Evolutionary conservation across 352 stramenopile genomes (phyloP).

Genomic region (Blastocystis hominis): DNA sequence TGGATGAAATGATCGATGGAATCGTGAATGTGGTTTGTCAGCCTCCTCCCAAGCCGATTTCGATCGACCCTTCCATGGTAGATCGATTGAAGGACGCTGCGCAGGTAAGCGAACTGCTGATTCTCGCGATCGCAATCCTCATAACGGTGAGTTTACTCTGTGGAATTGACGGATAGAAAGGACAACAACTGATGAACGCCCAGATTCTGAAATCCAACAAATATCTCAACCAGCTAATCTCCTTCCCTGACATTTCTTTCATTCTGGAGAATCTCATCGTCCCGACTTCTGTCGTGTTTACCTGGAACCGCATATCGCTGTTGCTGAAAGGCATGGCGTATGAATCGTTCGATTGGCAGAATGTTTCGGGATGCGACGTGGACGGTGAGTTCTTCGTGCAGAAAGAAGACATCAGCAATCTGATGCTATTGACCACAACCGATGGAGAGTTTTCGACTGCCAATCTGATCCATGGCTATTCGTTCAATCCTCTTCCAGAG

Average conservation of each 20-base stretch:
- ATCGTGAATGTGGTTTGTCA: background rate
- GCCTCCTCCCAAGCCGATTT: background rate
- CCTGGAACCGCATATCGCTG: slow-evolving; percentile 12
- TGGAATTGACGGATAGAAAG: background rate
- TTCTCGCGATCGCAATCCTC: background rate
- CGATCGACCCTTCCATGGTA: background rate
- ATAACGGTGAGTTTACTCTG: background rate
- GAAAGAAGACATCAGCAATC: too few species aligned
- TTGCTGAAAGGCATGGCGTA: too few species aligned
- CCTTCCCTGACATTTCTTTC: background rate
- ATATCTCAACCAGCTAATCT: background rate
- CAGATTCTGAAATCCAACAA: background rate
- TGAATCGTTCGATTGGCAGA: too few species aligned
- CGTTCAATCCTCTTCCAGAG: too few species aligned
- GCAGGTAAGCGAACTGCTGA: background rate
- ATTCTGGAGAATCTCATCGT: background rate
- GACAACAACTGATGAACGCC: background rate
- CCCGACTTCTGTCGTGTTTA: background rate
- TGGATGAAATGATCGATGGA: background rate
- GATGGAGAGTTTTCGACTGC: too few species aligned
- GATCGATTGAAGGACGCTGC: background rate
- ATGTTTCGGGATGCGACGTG: too few species aligned
- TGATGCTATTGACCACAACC: too few species aligned
- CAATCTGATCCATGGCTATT: too few species aligned
- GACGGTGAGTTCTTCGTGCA: too few species aligned